A percentile compares a stretch with the other conserved stretches of the same genome.
Evolutionary conservation across 495 filamentous ascomycete genomes (phyloP).

Genomic region (Aspergillus avenaceus): DNA sequence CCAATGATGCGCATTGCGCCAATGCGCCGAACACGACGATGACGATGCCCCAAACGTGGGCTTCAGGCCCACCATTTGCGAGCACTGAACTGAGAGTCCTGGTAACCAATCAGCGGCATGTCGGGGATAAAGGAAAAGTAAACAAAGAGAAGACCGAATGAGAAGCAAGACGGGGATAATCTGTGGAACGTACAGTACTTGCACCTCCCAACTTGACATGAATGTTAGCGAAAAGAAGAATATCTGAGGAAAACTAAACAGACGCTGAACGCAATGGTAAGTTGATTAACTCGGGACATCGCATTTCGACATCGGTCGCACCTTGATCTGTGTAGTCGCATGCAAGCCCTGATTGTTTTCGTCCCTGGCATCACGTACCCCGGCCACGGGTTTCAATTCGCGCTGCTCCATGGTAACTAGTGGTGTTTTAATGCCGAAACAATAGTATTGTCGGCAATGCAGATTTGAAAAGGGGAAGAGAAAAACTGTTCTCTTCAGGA

Average conservation of each 20-base stretch:
- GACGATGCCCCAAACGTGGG: conserved; percentile 13
- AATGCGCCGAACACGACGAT: conserved; percentile 19
- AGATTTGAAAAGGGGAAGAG: too few species aligned
- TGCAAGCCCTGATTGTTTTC: not conserved
- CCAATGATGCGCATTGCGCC: conserved; percentile 22
- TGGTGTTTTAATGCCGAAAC: not conserved
- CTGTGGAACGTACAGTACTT: conserved; percentile 13
- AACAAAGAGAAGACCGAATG: too few species aligned
- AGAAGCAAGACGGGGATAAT: not conserved
- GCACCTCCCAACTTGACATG: conserved; percentile 18
- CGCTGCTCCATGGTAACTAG: not conserved
- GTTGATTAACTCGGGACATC: not conserved
- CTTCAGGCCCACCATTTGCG: conserved; percentile 14
- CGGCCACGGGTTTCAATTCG: not conserved
- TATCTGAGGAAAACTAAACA: conserved; percentile 19
- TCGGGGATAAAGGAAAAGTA: too few species aligned
- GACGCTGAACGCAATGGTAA: conserved; percentile 11
- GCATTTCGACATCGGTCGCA: too few species aligned
- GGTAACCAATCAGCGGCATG: not conserved
- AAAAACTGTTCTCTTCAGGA: too few species aligned
- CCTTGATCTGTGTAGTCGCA: not conserved
- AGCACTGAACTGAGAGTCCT: conserved; percentile 15
- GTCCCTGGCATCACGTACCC: not conserved
- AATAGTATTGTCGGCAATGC: too few species aligned
- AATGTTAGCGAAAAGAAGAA: conserved; percentile 20